phyloP scores from a whole-genome alignment of 345 rosid species.

The Populus davidiana region DNA sequence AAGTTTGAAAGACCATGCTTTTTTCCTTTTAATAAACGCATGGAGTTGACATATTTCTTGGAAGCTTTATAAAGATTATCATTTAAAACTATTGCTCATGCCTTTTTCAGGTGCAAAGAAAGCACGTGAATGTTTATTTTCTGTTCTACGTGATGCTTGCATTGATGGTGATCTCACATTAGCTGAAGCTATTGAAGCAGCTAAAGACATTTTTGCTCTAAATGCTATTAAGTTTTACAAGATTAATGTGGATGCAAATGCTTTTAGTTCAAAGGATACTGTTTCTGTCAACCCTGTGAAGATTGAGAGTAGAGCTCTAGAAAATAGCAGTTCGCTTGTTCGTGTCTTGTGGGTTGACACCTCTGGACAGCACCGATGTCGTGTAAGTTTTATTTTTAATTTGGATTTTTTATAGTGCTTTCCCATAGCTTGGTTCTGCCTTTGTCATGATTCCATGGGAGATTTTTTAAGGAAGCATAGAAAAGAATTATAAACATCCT shows the following conservation, averaged over 20 bases:
- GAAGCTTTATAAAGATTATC: neutral
- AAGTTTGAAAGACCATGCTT: neutral
- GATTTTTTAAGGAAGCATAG: neutral
- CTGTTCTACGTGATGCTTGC: conserved; percentile 70
- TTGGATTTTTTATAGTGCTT: conserved; percentile 5
- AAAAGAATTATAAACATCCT: neutral
- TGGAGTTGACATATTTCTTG: conserved; percentile 1
- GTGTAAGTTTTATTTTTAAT: conserved; percentile 45
- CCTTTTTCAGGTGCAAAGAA: conserved; percentile 63
- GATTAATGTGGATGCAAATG: conserved; percentile 30
- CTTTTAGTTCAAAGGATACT: conserved; percentile 26
- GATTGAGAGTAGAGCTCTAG: conserved; percentile 25
- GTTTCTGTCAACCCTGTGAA: conserved; percentile 20
- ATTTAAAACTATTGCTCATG: conserved; percentile 15
- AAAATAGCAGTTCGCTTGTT: conserved; percentile 45
- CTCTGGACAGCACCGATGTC: conserved; percentile 95
- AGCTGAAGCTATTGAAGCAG: conserved; percentile 82
- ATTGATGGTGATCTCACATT: conserved; percentile 64
- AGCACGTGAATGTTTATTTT: conserved; percentile 70
- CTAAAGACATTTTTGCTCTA: conserved; percentile 62
- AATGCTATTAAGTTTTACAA: conserved; percentile 71
- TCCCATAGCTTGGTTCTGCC: neutral
- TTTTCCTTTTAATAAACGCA: neutral
- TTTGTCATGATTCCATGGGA: neutral
- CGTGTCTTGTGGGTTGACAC: conserved; percentile 88